phyloP scores from a whole-genome alignment of 768 basidiomycete species.

The Boletus subparvulus region DNA sequence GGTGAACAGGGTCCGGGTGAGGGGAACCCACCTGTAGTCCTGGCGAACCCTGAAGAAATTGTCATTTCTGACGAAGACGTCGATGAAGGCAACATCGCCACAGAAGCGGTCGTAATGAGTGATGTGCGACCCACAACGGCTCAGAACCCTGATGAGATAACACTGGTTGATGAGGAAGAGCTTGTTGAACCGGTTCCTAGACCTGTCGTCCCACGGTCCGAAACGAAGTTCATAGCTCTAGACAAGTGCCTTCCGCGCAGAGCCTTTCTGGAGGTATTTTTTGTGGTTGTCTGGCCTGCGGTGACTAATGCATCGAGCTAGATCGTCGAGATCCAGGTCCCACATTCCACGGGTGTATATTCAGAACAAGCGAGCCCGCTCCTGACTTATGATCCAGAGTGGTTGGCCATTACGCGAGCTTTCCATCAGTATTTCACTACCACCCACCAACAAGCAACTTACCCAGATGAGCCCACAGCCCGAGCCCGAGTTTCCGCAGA shows the following conservation, averaged over 20 bases:
- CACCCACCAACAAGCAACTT: slow-evolving; percentile 44
- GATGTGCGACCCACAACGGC: slow-evolving; percentile 34
- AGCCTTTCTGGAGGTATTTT: slow-evolving; percentile 74
- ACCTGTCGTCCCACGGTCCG: slow-evolving; percentile 19
- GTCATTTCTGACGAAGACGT: slow-evolving; percentile 37
- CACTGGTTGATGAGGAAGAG: slow-evolving; percentile 47
- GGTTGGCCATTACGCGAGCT: slow-evolving; percentile 91
- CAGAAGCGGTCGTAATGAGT: slow-evolving; percentile 27
- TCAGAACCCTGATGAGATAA: slow-evolving; percentile 53
- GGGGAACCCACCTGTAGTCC: not conserved
- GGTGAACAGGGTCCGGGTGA: not conserved
- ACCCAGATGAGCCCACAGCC: slow-evolving; percentile 57
- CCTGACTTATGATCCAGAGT: slow-evolving; percentile 81
- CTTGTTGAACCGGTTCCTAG: slow-evolving; percentile 38
- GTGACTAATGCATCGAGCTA: slow-evolving; percentile 29
- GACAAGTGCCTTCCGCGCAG: slow-evolving; percentile 83
- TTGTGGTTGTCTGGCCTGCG: not conserved
- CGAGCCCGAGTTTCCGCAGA: slow-evolving; percentile 57
- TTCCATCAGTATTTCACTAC: slow-evolving; percentile 78
- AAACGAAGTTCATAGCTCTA: slow-evolving; percentile 83
- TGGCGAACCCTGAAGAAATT: slow-evolving; percentile 42
- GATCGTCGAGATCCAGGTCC: slow-evolving; percentile 65
- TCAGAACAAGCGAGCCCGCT: slow-evolving; percentile 26
- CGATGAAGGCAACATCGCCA: slow-evolving; percentile 7
- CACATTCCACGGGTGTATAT: slow-evolving; percentile 8